Base-by-base conservation (phyloP, 257 asterid species). In the Forsythia viridissima region DNA sequence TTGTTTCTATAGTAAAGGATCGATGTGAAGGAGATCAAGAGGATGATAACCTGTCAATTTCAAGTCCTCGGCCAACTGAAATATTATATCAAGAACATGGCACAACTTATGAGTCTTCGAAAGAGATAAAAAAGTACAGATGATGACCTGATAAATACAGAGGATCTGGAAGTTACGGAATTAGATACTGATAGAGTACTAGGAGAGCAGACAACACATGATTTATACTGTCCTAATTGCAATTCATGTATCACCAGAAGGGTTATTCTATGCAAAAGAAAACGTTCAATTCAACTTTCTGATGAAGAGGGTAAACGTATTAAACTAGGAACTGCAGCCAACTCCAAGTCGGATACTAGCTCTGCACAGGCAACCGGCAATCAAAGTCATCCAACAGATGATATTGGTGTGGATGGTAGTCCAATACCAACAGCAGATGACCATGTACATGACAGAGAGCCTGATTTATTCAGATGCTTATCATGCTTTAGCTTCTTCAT, bases 401-500 rank as follows among this genome's bases (percentile, higher is more conserved):
- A 71, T n/a, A 81, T 61, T 80, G 85, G 68, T 63, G 71, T 63
- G 37, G 78, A 71, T 55, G 87, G 74, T 78, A 81, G 84, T 84
- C 84, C 76, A 48, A 42, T 68, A 78, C 77, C 78, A 79, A 78
- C 72, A 8, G 82, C 12, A 37, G 79, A 86, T 46, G 87, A 75
- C 24, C 67, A 81, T 43, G 90, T 82, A 41, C 86, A 61, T 75
- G 90, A 86, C 13, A 81, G 85, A 80, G 90, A 82, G 34, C 90
- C 93, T 55, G 91, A 82, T 79, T 8, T 93, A 78, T 94, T 94
- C 89, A 90, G 97, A 91, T 94, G 98, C 88, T 84, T 93, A 66
- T 88, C 98, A 67, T 94, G 98, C 90, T 94, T 94, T 87, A 90
- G 91, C 84, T 85, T 94, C 82, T 94, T 94, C 85, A 87, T 90